These are phyloP conservation scores for Poterioochromonas sp. DNA, from an alignment of 352 stramenopile genomes.

Conservation along the genomic window DNA sequence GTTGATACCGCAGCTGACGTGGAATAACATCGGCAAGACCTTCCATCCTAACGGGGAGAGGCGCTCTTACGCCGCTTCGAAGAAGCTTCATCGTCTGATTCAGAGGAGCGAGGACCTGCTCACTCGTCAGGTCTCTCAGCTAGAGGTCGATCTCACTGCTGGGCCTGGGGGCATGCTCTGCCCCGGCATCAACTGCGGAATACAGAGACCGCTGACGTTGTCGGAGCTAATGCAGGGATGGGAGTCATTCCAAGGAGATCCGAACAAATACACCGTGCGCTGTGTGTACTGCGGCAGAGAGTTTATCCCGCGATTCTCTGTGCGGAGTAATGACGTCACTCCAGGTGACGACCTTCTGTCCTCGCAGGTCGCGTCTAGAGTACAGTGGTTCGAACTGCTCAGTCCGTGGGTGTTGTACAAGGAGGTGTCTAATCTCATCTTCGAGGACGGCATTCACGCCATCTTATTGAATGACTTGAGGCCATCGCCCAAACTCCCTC, in stretches of 20 bases:
- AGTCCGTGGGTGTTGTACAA: conserved; percentile 26
- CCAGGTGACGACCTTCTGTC: neutral
- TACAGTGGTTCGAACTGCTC: conserved; percentile 21
- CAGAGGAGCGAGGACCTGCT: neutral
- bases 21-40: neutral
- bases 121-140: neutral
- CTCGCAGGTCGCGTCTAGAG: neutral
- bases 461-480: neutral
- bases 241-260: neutral
- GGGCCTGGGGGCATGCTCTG: neutral
- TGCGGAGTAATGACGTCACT: neutral
- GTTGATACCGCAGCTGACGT: neutral
- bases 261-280: conserved; percentile 4
- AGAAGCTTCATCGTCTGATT: neutral
- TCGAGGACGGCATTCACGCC: neutral
- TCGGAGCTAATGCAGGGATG: neutral
- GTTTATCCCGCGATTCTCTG: conserved; percentile 20
- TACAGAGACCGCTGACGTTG: neutral
- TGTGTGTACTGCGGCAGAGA: neutral
- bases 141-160: neutral
- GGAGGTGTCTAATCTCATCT: conserved; percentile 2
- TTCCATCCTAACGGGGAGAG: neutral
- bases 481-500: neutral
- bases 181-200: neutral
- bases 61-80: neutral